Evolutionary conservation across 345 rosid genomes (phyloP).

Genomic region (Raphanus raphanistrum): DNA sequence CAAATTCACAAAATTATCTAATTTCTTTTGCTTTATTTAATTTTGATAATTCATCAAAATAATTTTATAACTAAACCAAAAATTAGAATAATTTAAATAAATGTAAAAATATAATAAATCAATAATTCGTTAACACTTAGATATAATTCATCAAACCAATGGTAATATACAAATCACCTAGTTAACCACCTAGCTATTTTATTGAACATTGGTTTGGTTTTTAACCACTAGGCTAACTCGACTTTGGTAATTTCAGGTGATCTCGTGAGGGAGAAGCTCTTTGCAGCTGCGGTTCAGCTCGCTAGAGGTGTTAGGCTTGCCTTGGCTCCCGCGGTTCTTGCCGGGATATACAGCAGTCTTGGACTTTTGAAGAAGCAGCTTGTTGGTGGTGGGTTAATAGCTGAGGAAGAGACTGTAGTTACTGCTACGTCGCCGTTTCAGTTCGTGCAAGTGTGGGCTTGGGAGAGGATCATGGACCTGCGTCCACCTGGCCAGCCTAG

Average conservation of each 20-base stretch:
- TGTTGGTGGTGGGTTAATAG: conserved; percentile 21
- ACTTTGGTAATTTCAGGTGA: background rate
- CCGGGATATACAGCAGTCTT: conserved; percentile 47
- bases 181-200: too few relatives aligned
- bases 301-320: conserved; percentile 50
- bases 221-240: too few relatives aligned
- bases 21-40: too few relatives aligned
- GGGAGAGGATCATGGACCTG: conserved; percentile 43
- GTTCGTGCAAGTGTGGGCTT: conserved; percentile 47
- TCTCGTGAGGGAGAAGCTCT: conserved; percentile 5
- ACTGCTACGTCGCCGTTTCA: conserved; percentile 36
- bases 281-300: conserved; percentile 48
- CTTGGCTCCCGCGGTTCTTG: conserved; percentile 51
- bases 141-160: too few relatives aligned
- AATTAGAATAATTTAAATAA: too few relatives aligned
- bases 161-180: too few relatives aligned
- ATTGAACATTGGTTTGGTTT: too few relatives aligned
- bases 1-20: too few relatives aligned
- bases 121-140: too few relatives aligned
- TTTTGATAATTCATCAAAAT: too few relatives aligned
- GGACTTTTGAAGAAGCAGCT: conserved; percentile 40
- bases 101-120: too few relatives aligned
- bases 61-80: too few relatives aligned
- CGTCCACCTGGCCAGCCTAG: conserved; percentile 33
- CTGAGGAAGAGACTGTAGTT: background rate